Evolutionary conservation across 257 asterid genomes (phyloP), one percentile per base, ranked within the genome.

Genomic region (Scutellaria baicalensis): DNA sequence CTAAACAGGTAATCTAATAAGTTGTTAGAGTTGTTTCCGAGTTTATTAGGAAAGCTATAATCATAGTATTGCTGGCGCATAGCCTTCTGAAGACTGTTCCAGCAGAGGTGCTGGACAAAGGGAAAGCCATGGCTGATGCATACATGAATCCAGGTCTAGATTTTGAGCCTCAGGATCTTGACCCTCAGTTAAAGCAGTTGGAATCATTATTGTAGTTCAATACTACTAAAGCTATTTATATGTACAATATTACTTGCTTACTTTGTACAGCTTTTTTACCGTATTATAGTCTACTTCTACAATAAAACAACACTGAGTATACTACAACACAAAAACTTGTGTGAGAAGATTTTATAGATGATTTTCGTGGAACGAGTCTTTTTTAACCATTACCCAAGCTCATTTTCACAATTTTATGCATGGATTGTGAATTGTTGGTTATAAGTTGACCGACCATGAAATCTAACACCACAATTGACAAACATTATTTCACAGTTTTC

Each of bases 11-110:
- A 71, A 59, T 3, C 6, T 3, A 23, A 51, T 18, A n/a, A n/a
- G 45, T 18, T 23, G 36, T 2, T 33, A 17, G 27, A n/a, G 1
- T 13, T 5, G n/a, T 12, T 51, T 8, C 47, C 47, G n/a, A 17
- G 44, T 14, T 7, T 62, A 14, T 60, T 18, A 16, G 23, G 16
- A 36, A 36, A 43, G 51, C 13, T 23, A 31, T 79, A 23, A 44
- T 61, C 5, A 48, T 21, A 5, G 20, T 43, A n/a, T 35, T 20
- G 72, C 60, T 39, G 64, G 17, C 66, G 14, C 64, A 45, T 86
- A 91, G 97, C 48, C 95, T 91, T 78, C 96, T 93, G 11, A 69
- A 80, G 71, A 91, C 92, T 0, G 96, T 91, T 59, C 97, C 97
- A 8, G 62, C 82, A 2, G 96, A 91, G 51, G 86, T 89, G 68